Base-by-base conservation (phyloP, 345 rosid genomes). In the Hibiscus tridactylites region DNA sequence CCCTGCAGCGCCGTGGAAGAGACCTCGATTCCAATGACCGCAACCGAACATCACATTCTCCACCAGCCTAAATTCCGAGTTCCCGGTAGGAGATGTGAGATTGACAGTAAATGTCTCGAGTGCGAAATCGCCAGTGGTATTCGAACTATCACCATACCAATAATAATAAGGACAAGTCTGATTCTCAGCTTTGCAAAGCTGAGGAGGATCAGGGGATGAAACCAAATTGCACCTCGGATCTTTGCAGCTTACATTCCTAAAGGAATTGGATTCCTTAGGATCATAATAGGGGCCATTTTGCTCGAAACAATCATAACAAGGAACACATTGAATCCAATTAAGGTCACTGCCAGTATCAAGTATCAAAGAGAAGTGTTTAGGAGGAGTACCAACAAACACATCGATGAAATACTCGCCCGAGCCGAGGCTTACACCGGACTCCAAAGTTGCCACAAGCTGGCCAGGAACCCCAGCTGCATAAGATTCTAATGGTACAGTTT, bases 281-380 rank as follows among this genome's bases (percentile, higher is more conserved):
- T 90, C 85, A 59, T 91, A 91, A 76, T 84, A 75, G 33, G 91
- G 92, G 2, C 87, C 97, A 74, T 77, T 85, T 86, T 95, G 97
- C 70, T 85, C 86, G 80, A 95, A 95, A 80, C 99, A 95, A 72
- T 85, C 99, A 63, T 85, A 42, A 74, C 97, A 95, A 74, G 99
- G 97, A 3, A 87, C 81, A 39, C 93, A 90, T 47, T 95, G 99
- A 71, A 95, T 85, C 97, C 97, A 94, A 74, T 91, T 94, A 58
- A 94, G 85, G 81, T 94, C 97, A 79, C 97, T 94, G 5, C 97
- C 97, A 9, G 99, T 95, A 81, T 95, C 99, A 26, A 95, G 93
- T 63, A 95, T 95, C 76, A 95, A 85, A 67, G 95, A 90, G 78
- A 83, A 91, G 79, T 90, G 99, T 68, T 85, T 89, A 12, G 97